phyloP scores from a whole-genome alignment of 345 rosid genomes.

The Anacardium occidentale region DNA sequence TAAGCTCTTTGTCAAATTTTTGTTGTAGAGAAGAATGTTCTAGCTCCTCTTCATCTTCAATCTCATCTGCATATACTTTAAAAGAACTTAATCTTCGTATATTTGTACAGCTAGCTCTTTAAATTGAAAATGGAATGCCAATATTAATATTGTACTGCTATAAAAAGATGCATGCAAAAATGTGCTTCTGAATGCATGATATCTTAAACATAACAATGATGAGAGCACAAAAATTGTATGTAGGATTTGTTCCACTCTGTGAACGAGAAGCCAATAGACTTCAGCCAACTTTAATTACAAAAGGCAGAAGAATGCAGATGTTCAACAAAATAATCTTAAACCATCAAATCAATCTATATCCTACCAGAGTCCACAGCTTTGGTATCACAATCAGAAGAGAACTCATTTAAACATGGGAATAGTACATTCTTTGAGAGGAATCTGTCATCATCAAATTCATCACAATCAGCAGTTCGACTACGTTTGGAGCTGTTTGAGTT shows the following conservation, averaged over 20 bases:
- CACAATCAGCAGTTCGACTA: conserved; percentile 38
- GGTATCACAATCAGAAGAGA: conserved; percentile 51
- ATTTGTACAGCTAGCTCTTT: neutral
- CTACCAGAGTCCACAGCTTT: conserved; percentile 58
- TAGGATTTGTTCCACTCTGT: neutral
- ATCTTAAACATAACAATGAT: neutral
- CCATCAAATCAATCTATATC: neutral
- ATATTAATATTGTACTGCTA: neutral
- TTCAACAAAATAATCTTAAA: neutral
- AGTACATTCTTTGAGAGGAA: conserved; percentile 46
- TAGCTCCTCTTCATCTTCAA: conserved; percentile 68
- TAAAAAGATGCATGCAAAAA: neutral
- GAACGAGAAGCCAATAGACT: neutral
- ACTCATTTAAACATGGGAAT: conserved; percentile 54
- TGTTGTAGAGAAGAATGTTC: conserved; percentile 93
- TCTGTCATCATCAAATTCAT: conserved; percentile 62
- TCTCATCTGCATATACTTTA: conserved; percentile 51
- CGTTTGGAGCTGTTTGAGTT: conserved; percentile 45
- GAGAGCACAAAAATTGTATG: conserved; percentile 4
- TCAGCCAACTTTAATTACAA: neutral
- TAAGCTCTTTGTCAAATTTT: conserved; percentile 78
- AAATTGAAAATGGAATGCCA: conserved; percentile 12
- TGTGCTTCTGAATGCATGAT: neutral
- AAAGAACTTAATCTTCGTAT: conserved; percentile 8
- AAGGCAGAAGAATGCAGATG: neutral